A percentile compares a stretch with the other conserved stretches of the same genome.
These are phyloP conservation scores for Zea luxurians DNA, from an alignment of 176 grass and related monocot species.

Conservation along the genomic window DNA sequence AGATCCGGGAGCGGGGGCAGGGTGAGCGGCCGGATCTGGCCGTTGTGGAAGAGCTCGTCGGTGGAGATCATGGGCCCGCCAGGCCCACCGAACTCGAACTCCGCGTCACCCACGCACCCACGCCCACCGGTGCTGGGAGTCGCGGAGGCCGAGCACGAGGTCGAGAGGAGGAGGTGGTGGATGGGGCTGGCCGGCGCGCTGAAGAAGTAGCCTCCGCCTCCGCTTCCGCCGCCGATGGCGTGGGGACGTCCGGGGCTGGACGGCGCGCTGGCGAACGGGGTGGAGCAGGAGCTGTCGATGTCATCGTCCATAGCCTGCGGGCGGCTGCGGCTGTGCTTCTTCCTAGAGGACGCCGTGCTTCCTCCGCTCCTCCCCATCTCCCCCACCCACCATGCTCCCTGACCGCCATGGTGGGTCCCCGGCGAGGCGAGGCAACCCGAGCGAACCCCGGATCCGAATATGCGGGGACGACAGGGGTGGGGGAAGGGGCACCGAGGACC, in stretches of 20 bases:
- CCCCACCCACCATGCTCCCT: no score
- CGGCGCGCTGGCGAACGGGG: constrained; percentile 65
- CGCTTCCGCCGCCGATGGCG: not conserved
- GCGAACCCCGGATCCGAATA: no score
- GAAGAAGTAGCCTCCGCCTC: constrained; percentile 62
- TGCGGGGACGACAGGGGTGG: no score
- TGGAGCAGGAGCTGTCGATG: constrained; percentile 76
- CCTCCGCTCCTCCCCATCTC: no score
- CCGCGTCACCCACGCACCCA: constrained; percentile 44
- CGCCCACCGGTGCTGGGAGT: not conserved
- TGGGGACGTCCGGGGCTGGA: constrained; percentile 65
- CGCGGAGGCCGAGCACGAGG: constrained; percentile 32
- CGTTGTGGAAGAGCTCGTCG: constrained; percentile 91
- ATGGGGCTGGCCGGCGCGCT: constrained; percentile 94
- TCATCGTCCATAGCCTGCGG: constrained; percentile 55
- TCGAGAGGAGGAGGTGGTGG: constrained; percentile 73
- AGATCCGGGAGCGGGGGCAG: constrained; percentile 63
- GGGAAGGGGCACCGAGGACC: no score
- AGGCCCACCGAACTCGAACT: constrained; percentile 68
- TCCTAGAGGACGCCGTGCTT: no score
- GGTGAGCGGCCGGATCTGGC: constrained; percentile 93
- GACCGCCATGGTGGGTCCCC: no score
- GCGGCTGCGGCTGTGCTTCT: not conserved
- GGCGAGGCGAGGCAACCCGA: no score
- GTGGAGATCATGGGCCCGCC: constrained; percentile 88